These are phyloP conservation scores for Oidiodendron maius DNA, from an alignment of 495 filamentous ascomycete species.

Conservation along the genomic window DNA sequence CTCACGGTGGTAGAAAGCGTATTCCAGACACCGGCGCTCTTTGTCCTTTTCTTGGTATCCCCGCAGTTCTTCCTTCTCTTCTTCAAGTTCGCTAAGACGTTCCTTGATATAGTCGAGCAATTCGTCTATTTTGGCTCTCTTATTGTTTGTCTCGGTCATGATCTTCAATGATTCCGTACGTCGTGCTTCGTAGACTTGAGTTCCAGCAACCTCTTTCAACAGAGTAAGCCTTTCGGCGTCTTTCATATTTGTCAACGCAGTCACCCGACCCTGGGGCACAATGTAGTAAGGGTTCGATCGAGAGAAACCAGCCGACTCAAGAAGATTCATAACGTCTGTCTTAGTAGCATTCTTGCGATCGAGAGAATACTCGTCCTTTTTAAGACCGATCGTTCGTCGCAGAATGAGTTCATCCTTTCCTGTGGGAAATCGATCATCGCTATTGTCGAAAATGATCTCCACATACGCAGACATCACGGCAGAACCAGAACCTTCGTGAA, in stretches of 20 bases:
- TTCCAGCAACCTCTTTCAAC: slow-evolving; percentile 95
- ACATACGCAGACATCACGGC: slow-evolving; percentile 99
- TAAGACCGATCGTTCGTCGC: slow-evolving; percentile 88
- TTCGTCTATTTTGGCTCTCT: slow-evolving; percentile 91
- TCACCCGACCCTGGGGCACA: slow-evolving; percentile 94
- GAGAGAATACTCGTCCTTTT: slow-evolving; percentile 97
- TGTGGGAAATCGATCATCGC: slow-evolving; percentile 91
- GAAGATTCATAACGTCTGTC: slow-evolving; percentile 87
- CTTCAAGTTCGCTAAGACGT: slow-evolving; percentile 82
- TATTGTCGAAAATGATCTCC: slow-evolving; percentile 98
- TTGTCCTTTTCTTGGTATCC: slow-evolving; percentile 93
- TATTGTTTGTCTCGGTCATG: slow-evolving; percentile 94
- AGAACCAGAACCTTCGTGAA: slow-evolving; percentile 95
- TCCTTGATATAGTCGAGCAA: slow-evolving; percentile 85
- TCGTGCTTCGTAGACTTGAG: slow-evolving; percentile 91
- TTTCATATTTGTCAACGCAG: slow-evolving; percentile 96
- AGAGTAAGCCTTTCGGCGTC: slow-evolving; percentile 82
- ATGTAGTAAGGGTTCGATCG: slow-evolving; percentile 99
- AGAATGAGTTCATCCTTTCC: slow-evolving; percentile 86
- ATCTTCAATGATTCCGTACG: slow-evolving; percentile 88
- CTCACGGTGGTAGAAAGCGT: slow-evolving; percentile 86
- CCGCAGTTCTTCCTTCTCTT: slow-evolving; percentile 92
- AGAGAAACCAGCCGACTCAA: slow-evolving; percentile 95
- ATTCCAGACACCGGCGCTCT: slow-evolving; percentile 87
- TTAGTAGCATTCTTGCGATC: slow-evolving; percentile 96